These are phyloP conservation scores for Herpetomonas muscarum DNA, from an alignment of 208 protist genomes.

Conservation along the genomic window DNA sequence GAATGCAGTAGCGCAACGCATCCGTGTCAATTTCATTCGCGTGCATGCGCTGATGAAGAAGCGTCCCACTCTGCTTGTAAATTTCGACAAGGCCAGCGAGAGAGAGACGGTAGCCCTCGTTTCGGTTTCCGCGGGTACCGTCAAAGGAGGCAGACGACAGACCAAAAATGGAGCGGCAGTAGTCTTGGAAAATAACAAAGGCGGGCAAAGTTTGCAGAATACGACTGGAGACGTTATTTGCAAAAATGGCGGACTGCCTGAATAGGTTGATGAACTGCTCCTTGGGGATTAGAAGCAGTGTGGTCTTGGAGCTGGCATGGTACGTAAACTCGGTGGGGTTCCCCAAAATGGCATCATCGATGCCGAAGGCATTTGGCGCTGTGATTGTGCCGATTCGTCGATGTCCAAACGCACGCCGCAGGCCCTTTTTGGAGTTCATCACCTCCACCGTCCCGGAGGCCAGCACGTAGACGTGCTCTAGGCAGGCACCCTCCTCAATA, in stretches of 20 bases:
- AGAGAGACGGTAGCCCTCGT: constrained; percentile 47
- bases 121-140: constrained; percentile 10
- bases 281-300: constrained; percentile 66
- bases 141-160: constrained; percentile 36
- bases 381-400: constrained; percentile 72
- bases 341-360: constrained; percentile 77
- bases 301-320: constrained; percentile 61
- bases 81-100: constrained; percentile 42
- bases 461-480: constrained; percentile 78
- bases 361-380: constrained; percentile 70
- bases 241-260: constrained; percentile 63
- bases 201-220: constrained; percentile 67
- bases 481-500: constrained; percentile 55
- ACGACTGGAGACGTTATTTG: constrained; percentile 67
- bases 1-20: constrained; percentile 58
- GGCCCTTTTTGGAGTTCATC: constrained; percentile 76
- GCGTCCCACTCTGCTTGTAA: constrained; percentile 46
- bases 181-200: constrained; percentile 70
- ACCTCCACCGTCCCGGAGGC: constrained; percentile 79
- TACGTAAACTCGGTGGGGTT: constrained; percentile 74
- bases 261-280: constrained; percentile 63
- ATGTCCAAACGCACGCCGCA: constrained; percentile 63
- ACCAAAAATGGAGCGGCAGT: constrained; percentile 68
- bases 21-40: constrained; percentile 53
- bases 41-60: constrained; percentile 56